Evolutionary conservation across 768 basidiomycete species (phyloP).

Genomic region (Pleurotus platypus): DNA sequence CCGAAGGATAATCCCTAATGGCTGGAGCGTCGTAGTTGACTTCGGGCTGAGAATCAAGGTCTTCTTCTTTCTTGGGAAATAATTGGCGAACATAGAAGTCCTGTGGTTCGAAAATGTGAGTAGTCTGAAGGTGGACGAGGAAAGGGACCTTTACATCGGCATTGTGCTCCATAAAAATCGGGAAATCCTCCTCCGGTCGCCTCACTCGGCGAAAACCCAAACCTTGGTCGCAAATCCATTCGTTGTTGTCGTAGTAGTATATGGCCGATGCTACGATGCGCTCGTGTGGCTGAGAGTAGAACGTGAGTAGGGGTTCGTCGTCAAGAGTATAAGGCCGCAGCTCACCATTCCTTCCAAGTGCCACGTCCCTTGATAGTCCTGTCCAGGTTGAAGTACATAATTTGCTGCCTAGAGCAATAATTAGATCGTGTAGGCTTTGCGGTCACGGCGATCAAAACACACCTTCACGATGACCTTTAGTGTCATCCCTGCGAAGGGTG

Average conservation of each 20-base stretch:
- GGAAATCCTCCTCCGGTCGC: slow-evolving; percentile 1
- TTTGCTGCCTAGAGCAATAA: slow-evolving; percentile 11
- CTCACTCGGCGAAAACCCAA: slow-evolving; percentile 9
- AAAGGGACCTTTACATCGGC: too few species aligned
- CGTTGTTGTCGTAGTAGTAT: slow-evolving; percentile 14
- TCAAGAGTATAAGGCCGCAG: not conserved
- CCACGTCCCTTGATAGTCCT: slow-evolving; percentile 15
- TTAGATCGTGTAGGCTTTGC: not conserved
- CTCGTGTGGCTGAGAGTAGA: slow-evolving; percentile 12
- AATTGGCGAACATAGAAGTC: not conserved
- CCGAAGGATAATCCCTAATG: not conserved
- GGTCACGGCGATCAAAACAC: not conserved
- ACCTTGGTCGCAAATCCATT: slow-evolving; percentile 9
- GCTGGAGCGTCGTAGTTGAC: not conserved
- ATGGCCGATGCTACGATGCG: slow-evolving; percentile 13
- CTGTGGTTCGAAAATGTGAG: not conserved
- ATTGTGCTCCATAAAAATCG: not conserved
- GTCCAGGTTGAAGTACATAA: slow-evolving; percentile 12
- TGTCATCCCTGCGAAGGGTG: not conserved
- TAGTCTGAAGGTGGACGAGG: not conserved
- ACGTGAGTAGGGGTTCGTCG: not conserved
- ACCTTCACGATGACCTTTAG: slow-evolving; percentile 2
- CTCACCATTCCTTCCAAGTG: slow-evolving; percentile 16
- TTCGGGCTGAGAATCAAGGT: not conserved
- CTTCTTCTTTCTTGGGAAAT: not conserved